Percentiles rank a stretch among this genome's conserved stretches.
Conservation (phyloP, 129 eudicot genomes). For the Centaurea solstitialis region DNA sequence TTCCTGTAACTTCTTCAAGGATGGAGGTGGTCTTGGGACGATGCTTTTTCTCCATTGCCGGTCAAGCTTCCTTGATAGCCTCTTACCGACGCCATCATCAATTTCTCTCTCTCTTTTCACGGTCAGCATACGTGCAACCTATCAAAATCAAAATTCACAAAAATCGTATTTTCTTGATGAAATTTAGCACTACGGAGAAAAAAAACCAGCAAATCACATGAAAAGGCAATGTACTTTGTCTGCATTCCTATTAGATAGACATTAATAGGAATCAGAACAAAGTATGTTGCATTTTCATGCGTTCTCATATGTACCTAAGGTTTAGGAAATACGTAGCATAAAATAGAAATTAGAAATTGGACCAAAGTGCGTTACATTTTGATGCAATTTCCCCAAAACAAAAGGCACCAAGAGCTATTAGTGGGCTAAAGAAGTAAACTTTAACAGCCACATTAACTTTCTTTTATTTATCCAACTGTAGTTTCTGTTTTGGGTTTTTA, state of each 20-base stretch:
- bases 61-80: conserved; percentile 93
- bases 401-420: neutral
- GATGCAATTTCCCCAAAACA: neutral
- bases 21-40: conserved; percentile 90
- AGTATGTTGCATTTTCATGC: neutral
- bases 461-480: neutral
- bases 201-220: neutral
- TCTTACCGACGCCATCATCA: conserved; percentile 76
- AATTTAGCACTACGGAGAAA: neutral
- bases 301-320: neutral
- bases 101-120: conserved; percentile 91
- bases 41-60: conserved; percentile 85
- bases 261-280: neutral
- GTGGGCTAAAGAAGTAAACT: conserved; percentile 1
- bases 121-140: conserved; percentile 95
- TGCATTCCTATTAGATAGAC: neutral
- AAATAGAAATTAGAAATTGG: neutral
- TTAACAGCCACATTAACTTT: neutral
- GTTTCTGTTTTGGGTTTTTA: neutral
- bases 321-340: neutral
- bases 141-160: conserved; percentile 9
- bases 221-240: neutral
- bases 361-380: neutral
- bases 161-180: neutral
- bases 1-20: conserved; percentile 70